Percentiles rank a stretch among this genome's conserved stretches.
Conservation (phyloP, 2,329 filamentous ascomycete genomes). For the Cryphonectria naterciae region DNA sequence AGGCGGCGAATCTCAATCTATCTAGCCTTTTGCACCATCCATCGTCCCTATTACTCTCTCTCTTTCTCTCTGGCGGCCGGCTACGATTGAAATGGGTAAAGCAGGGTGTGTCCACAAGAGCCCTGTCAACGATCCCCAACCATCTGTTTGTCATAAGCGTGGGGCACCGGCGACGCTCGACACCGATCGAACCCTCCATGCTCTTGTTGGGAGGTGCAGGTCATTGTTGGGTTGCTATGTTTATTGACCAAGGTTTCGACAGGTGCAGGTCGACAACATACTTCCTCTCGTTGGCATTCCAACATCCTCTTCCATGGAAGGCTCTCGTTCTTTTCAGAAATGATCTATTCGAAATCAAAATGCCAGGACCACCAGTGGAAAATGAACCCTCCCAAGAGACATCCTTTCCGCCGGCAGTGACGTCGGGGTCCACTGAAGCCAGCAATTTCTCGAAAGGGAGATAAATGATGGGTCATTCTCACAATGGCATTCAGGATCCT, state of each 20-base stretch:
- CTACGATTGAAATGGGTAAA: conserved; percentile 24
- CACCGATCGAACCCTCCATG: not conserved
- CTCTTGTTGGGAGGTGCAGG: not conserved
- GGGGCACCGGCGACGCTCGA: conserved; percentile 13
- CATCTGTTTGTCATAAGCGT: not conserved
- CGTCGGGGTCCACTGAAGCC: not conserved
- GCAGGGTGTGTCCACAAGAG: conserved; percentile 16
- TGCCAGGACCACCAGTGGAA: not conserved
- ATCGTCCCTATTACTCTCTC: conserved; percentile 5
- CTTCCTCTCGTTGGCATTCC: not conserved
- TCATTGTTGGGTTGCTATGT: not conserved
- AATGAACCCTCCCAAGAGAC: not conserved
- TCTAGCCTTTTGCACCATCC: conserved; percentile 19
- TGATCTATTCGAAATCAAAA: not conserved
- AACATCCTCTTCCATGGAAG: not conserved
- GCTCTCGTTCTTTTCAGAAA: not conserved
- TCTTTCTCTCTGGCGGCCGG: conserved; percentile 11
- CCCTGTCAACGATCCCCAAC: not conserved
- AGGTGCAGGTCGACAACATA: not conserved
- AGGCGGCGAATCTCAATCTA: conserved; percentile 19
- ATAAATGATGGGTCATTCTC: not conserved
- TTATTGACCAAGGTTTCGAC: not conserved
- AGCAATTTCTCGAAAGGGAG: not conserved
- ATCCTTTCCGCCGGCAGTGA: not conserved
- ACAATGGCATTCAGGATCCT: not conserved